Evolutionary conservation across 1,284 basidiomycete species (phyloP), one percentile per base, ranked within the genome.

Genomic region (Filobasidium uniguttulatum): DNA sequence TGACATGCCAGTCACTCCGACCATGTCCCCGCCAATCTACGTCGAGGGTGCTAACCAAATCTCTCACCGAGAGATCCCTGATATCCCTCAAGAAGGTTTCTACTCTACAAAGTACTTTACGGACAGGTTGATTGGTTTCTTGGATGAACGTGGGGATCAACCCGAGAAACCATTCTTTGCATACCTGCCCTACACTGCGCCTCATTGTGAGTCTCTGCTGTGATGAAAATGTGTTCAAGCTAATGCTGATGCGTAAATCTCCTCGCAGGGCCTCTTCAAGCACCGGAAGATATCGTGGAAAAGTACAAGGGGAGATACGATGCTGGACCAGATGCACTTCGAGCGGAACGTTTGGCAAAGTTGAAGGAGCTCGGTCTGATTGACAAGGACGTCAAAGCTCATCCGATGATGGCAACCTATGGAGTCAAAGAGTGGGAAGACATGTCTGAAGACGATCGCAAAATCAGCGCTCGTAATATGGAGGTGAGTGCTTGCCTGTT

Each of bases 231-330:
- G n/a, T n/a, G n/a, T n/a, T n/a, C n/a, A n/a, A n/a, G n/a, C n/a
- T n/a, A n/a, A n/a, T n/a, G n/a, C n/a, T n/a, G n/a, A n/a, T n/a
- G n/a, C n/a, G n/a, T n/a, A n/a, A n/a, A n/a, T n/a, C n/a, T n/a
- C n/a, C n/a, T n/a, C 30, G 17, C n/a, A 49, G 47, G 37, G 57
- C 61, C 61, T 7, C 55, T 61, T 1, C 61, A 64, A 51, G 57
- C 58, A 14, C 56, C 56, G 7, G 48, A 55, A 8, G 56, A 58
- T 23, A 55, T 60, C 25, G 54, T 60, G 4, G 63, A 48, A 20
- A 58, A 59, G 54, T 64, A 63, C 44, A 56, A 57, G 33, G 61
- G 61, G 1, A 33, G 47, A 29, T 67, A 67, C 51, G 59, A 64
- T 41, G 60, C 50, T 14, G 64, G 65, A 1, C 63, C 63, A 8